These are phyloP conservation scores for Penicillium sumatraense DNA, from an alignment of 2,329 filamentous ascomycete genomes.

Conservation along the genomic window DNA sequence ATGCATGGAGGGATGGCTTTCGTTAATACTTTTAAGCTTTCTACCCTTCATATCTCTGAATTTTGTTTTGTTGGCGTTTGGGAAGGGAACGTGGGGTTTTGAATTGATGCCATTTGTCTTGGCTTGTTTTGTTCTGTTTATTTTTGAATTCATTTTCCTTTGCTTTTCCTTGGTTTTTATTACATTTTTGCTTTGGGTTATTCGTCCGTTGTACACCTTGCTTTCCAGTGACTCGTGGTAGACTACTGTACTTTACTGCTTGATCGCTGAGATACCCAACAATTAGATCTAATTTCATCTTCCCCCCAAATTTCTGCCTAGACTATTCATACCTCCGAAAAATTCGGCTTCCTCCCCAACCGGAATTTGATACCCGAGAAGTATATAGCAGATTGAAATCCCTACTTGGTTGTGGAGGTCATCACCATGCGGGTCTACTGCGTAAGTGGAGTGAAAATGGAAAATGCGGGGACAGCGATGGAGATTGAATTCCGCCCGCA, in stretches of 20 bases:
- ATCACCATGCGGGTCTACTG: constrained; percentile 12
- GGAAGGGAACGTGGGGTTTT: constrained; percentile 8
- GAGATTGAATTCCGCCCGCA: constrained; percentile 24
- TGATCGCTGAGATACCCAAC: constrained; percentile 32
- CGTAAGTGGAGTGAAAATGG: constrained; percentile 1
- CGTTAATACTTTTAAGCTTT: neutral
- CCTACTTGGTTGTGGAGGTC: no score
- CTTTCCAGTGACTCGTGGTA: constrained; percentile 26
- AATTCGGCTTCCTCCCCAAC: neutral
- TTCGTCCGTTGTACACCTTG: constrained; percentile 9
- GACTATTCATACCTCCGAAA: neutral
- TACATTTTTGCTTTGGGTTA: neutral
- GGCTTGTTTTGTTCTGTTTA: neutral
- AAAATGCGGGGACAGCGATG: constrained; percentile 18
- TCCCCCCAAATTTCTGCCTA: neutral
- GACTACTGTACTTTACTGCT: constrained; percentile 31
- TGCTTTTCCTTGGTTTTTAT: neutral
- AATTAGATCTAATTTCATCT: constrained; percentile 21
- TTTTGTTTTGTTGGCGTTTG: constrained; percentile 13
- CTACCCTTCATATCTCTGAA: constrained; percentile 11
- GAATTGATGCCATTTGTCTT: neutral
- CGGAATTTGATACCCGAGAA: constrained; percentile 23
- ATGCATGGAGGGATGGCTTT: constrained; percentile 11
- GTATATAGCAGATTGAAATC: neutral
- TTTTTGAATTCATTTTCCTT: neutral